A percentile compares a stretch with the other conserved stretches of the same genome.
phyloP scores from a whole-genome alignment of 306 rosid species.

The Delonix regia region DNA sequence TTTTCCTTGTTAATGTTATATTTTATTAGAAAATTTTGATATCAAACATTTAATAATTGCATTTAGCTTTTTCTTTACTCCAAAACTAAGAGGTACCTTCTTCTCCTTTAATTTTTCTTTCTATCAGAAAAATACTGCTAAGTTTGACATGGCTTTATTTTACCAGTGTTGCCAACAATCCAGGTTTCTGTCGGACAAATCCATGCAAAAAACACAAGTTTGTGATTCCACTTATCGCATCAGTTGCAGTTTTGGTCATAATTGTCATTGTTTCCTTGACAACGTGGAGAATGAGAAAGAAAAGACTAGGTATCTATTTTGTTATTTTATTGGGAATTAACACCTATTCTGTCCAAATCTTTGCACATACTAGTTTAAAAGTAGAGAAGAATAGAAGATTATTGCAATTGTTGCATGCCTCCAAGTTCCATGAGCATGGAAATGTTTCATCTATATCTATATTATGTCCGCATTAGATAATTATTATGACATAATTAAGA shows the following conservation, averaged over 20 bases:
- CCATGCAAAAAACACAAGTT: constrained; percentile 17
- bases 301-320: constrained; percentile 13
- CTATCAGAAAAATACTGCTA: neutral
- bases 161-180: constrained; percentile 39
- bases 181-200: constrained; percentile 4
- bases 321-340: neutral
- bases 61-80: too few relatives aligned
- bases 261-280: neutral
- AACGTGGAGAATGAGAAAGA: constrained; percentile 3
- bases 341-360: neutral
- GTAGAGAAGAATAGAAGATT: too few relatives aligned
- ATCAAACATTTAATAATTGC: too few relatives aligned
- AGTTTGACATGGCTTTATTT: neutral
- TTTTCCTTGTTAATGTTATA: too few relatives aligned
- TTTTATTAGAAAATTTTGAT: too few relatives aligned
- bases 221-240: constrained; percentile 36
- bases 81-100: neutral
- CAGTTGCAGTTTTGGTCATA: constrained; percentile 18
- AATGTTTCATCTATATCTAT: too few relatives aligned
- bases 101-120: neutral
- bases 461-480: too few relatives aligned
- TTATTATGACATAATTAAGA: too few relatives aligned
- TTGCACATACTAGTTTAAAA: neutral
- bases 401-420: neutral
- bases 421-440: too few relatives aligned